Evolutionary conservation across 257 asterid species (phyloP).

Genomic region (Cynanchum wilfordii): DNA sequence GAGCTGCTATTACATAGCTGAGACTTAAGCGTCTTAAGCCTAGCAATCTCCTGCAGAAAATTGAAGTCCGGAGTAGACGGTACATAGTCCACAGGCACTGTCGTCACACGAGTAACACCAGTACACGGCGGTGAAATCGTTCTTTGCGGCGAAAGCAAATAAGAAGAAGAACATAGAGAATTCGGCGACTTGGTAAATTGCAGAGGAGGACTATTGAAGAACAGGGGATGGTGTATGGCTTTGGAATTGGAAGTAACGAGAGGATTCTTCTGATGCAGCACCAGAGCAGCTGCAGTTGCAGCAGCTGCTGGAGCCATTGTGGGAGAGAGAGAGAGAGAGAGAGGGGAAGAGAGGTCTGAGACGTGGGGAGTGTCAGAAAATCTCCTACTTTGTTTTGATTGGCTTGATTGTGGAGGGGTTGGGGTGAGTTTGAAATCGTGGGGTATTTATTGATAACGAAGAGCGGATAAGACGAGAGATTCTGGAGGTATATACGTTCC

Average conservation of each 20-base stretch:
- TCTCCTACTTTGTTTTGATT: neutral
- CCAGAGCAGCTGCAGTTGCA: constrained; percentile 13
- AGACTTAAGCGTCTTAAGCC: constrained; percentile 47
- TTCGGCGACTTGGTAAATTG: constrained; percentile 21
- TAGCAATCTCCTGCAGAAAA: constrained; percentile 53
- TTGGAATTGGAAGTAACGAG: constrained; percentile 31
- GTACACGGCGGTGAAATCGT: constrained; percentile 13
- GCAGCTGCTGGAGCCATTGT: constrained; percentile 47
- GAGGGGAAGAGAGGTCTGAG: constrained; percentile 3
- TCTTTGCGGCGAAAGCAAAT: constrained; percentile 11
- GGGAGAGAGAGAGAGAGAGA: constrained; percentile 4
- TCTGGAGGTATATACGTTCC: constrained; percentile 51
- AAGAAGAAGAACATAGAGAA: constrained; percentile 24
- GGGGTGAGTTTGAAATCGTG: neutral
- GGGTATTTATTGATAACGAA: constrained; percentile 12
- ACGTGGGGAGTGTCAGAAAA: neutral
- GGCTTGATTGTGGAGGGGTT: neutral
- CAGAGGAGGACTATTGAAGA: constrained; percentile 4
- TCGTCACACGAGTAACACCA: constrained; percentile 54
- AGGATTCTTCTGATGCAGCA: constrained; percentile 28
- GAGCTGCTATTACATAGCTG: constrained; percentile 35
- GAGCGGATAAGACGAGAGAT: constrained; percentile 50
- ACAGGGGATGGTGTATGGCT: constrained; percentile 26
- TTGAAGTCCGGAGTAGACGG: constrained; percentile 62
- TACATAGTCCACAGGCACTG: constrained; percentile 70